Base-by-base conservation (phyloP, 176 grass and related monocot genomes). In the Melocanna baccifera region DNA sequence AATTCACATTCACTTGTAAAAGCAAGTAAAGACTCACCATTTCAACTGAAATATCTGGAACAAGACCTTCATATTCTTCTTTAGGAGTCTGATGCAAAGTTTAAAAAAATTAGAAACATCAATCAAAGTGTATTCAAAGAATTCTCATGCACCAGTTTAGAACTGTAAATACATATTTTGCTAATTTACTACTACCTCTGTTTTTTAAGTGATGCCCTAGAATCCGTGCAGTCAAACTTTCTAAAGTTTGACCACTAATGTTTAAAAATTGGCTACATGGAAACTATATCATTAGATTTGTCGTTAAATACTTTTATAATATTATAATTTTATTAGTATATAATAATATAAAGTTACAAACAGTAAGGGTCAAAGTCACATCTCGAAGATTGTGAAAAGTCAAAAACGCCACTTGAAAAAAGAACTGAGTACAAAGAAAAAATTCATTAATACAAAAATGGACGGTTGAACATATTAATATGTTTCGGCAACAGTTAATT, bases 51-150 rank as follows among this genome's bases (percentile, higher is more conserved):
- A 75, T 80, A 79, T 87, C 62, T 64, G 69, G 75, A 69, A 75
- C 75, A 87, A 74, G 70, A 19, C 46, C 81, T 75, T 84, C 85
- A 29, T 76, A 84, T 80, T 84, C 85, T 80, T 91, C 89, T 87
- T 73, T 81, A 47, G 76, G 69, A 87, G 20, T 57, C 89, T 87
- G 63, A 41, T 50, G 9, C 48, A 78, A 78, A 63, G 51, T 69
- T 42, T 26, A 62, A 71, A 9, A 55, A 0, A 77, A 51, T 62
- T 66, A 82, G 22, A 69, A 84, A 75, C 39, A 83, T 10, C 62
- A 80, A 80, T 52, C 70, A 75, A 68, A 87, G 51, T 7, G 13
- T 37, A 68, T 6, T 9, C 67, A 67, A 83, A 62, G 50, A 22
- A 9, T 36, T 80, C 13, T 14, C 12, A 22, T 43, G n/a, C 0